These are phyloP conservation scores for Wickerhamomyces bovis DNA, from an alignment of 805 yeast genomes.

Conservation along the genomic window DNA sequence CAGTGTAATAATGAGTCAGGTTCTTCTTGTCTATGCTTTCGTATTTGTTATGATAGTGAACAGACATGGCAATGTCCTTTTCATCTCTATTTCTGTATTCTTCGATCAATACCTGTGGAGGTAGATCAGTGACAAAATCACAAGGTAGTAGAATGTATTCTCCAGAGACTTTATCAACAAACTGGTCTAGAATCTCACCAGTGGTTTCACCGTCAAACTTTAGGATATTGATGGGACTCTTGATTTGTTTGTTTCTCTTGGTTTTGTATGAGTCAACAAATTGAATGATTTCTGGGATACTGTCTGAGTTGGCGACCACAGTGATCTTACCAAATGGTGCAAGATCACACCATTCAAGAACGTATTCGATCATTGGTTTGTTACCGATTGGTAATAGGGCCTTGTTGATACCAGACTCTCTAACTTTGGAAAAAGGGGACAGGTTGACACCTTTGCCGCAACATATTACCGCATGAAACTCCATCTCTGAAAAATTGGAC, in stretches of 20 bases:
- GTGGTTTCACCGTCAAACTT: slow-evolving; percentile 45
- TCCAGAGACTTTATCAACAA: slow-evolving; percentile 36
- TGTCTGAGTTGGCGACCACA: slow-evolving; percentile 49
- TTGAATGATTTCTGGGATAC: slow-evolving; percentile 39
- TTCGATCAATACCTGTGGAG: slow-evolving; percentile 84
- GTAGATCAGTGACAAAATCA: slow-evolving; percentile 88
- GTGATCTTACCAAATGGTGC: slow-evolving; percentile 72
- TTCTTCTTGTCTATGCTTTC: slow-evolving; percentile 77
- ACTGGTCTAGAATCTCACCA: slow-evolving; percentile 55
- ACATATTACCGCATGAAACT: slow-evolving; percentile 83
- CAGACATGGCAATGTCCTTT: slow-evolving; percentile 63
- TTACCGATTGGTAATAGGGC: slow-evolving; percentile 88
- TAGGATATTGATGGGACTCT: slow-evolving; percentile 35
- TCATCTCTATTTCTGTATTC: slow-evolving; percentile 70
- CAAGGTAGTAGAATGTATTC: slow-evolving; percentile 84
- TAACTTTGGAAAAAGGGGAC: slow-evolving; percentile 60
- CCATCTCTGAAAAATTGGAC: slow-evolving; percentile 45
- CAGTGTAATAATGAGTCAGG: slow-evolving; percentile 60
- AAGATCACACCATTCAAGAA: slow-evolving; percentile 86
- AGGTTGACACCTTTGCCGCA: slow-evolving; percentile 81
- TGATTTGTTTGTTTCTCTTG: slow-evolving; percentile 30
- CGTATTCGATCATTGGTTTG: slow-evolving; percentile 81
- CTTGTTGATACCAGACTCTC: slow-evolving; percentile 66
- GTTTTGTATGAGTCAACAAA: slow-evolving; percentile 44
- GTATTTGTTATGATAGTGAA: slow-evolving; percentile 67